A percentile compares a stretch with the other conserved stretches of the same genome.
These are phyloP conservation scores for Batrachochytrium dendrobatidis DNA, from an alignment of 371 early-diverging fungal species.

Conservation along the genomic window DNA sequence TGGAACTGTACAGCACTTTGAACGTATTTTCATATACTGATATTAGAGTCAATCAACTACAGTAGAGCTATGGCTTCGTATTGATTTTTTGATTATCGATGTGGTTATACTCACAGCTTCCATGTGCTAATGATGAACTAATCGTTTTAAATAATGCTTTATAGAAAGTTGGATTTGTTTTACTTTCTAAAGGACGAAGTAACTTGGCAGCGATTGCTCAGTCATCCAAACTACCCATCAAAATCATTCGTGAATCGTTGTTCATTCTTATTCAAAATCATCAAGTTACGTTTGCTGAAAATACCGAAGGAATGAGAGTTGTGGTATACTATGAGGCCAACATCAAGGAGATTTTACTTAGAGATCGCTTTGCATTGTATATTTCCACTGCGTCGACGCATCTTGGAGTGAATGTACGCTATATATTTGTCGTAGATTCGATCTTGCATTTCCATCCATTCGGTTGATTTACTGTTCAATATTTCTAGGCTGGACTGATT, in stretches of 20 bases:
- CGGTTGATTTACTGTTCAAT: constrained; percentile 4
- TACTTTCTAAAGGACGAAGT: constrained; percentile 50
- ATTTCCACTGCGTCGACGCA: constrained; percentile 49
- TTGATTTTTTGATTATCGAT: neutral
- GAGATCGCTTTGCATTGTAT: constrained; percentile 62
- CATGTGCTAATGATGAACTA: too few species aligned
- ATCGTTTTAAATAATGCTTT: too few species aligned
- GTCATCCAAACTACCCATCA: constrained; percentile 23
- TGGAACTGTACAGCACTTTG: too few species aligned
- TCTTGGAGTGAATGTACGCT: constrained; percentile 61
- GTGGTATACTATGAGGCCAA: constrained; percentile 62
- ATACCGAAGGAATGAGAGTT: constrained; percentile 46
- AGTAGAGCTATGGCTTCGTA: neutral
- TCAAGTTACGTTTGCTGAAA: constrained; percentile 49
- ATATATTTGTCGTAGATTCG: constrained; percentile 6
- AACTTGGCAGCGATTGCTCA: constrained; percentile 32
- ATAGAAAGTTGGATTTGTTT: constrained; percentile 42
- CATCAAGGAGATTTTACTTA: constrained; percentile 45
- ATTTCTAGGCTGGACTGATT: neutral
- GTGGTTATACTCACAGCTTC: neutral
- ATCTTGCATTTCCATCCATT: neutral
- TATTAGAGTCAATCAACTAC: neutral
- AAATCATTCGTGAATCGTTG: constrained; percentile 49
- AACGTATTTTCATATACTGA: too few species aligned
- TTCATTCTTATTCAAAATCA: constrained; percentile 59